phyloP scores from a whole-genome alignment of 345 rosid genomes.

The Gossypium thurberi region DNA sequence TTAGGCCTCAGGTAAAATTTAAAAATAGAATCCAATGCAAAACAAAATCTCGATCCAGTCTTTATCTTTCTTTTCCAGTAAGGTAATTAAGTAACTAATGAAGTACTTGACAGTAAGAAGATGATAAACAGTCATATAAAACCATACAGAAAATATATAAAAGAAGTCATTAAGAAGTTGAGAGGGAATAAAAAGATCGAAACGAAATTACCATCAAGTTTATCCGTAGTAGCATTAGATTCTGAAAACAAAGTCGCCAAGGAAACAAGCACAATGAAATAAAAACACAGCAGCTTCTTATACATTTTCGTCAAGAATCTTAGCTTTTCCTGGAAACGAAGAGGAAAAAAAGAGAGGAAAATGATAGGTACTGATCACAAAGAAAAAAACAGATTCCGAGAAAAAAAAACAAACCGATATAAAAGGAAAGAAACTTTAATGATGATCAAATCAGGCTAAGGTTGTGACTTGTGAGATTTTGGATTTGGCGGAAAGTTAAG shows the following conservation, averaged over 20 bases:
- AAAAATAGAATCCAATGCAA: too few species aligned
- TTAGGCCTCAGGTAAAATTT: neutral
- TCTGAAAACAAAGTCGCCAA: slow-evolving; percentile 28
- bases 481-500: neutral
- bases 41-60: neutral
- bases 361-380: neutral
- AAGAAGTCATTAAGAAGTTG: neutral
- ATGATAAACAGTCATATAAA: neutral
- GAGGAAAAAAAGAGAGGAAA: slow-evolving; percentile 11
- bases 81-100: neutral
- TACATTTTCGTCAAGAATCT: slow-evolving; percentile 28
- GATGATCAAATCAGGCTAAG: neutral
- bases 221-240: slow-evolving; percentile 48
- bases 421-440: neutral
- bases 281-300: slow-evolving; percentile 14
- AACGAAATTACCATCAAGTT: slow-evolving; percentile 51
- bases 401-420: neutral
- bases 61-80: neutral
- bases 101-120: neutral
- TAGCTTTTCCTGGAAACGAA: slow-evolving; percentile 11
- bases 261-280: slow-evolving; percentile 24
- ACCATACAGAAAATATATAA: slow-evolving; percentile 15
- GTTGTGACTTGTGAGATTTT: neutral
- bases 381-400: neutral
- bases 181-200: neutral